These are phyloP conservation scores for Ceratobasidium sp. DNA, from an alignment of 1,284 basidiomycete species.

Conservation along the genomic window DNA sequence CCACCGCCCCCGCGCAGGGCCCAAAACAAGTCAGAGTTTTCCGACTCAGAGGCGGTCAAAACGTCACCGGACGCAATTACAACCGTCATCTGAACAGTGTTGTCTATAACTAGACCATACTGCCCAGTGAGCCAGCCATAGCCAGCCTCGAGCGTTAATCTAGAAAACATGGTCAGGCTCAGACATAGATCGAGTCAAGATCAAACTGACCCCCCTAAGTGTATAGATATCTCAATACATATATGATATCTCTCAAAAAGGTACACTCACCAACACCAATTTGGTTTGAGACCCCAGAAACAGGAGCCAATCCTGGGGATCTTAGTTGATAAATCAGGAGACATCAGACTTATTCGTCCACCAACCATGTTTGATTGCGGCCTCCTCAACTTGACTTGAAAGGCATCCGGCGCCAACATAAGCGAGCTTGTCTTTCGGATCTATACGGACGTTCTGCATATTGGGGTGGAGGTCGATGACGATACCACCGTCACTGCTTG, in stretches of 20 bases:
- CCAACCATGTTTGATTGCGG: slow-evolving; percentile 46
- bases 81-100: slow-evolving; percentile 50
- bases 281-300: slow-evolving; percentile 37
- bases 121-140: slow-evolving; percentile 46
- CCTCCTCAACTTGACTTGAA: slow-evolving; percentile 47
- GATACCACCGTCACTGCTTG: slow-evolving; percentile 45
- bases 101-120: slow-evolving; percentile 51
- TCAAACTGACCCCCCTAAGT: slow-evolving; percentile 20
- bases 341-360: not conserved
- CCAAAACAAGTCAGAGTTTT: slow-evolving; percentile 53
- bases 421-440: slow-evolving; percentile 43
- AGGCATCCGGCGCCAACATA: slow-evolving; percentile 48
- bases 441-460: slow-evolving; percentile 46
- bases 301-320: slow-evolving; percentile 42
- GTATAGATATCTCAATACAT: not conserved
- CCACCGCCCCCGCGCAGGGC: slow-evolving; percentile 52
- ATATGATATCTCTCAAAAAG: too few relatives aligned
- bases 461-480: slow-evolving; percentile 47
- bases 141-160: slow-evolving; percentile 47
- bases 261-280: slow-evolving; percentile 41
- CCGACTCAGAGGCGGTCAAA: slow-evolving; percentile 47
- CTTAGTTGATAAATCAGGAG: not conserved
- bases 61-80: slow-evolving; percentile 52
- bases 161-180: not conserved
- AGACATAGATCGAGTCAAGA: not conserved